Evolutionary conservation across 495 filamentous ascomycete genomes (phyloP).

Genomic region (Aspergillus carlsbadensis): DNA sequence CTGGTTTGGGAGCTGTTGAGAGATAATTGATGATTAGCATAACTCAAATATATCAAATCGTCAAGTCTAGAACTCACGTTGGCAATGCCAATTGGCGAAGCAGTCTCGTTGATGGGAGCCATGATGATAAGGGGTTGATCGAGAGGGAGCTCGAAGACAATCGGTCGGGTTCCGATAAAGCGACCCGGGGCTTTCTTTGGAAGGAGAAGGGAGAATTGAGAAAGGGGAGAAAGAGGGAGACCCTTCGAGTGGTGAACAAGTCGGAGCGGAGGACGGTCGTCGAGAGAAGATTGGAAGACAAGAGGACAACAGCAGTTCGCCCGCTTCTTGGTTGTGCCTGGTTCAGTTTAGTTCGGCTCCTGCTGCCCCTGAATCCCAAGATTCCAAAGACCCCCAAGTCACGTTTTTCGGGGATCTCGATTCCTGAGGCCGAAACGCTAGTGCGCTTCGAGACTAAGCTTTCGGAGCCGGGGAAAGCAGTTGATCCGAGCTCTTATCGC

Average conservation of each 20-base stretch:
- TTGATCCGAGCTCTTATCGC: slow-evolving; percentile 28
- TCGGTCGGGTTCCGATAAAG: slow-evolving; percentile 19
- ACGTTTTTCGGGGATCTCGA: slow-evolving; percentile 3
- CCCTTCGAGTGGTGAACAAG: slow-evolving; percentile 24
- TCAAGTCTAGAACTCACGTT: slow-evolving; percentile 61
- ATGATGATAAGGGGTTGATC: slow-evolving; percentile 51
- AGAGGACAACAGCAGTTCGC: slow-evolving; percentile 9
- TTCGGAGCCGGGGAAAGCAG: slow-evolving; percentile 25
- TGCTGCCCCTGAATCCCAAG: slow-evolving; percentile 28
- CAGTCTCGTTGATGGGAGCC: slow-evolving; percentile 78
- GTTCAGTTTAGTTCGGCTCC: slow-evolving; percentile 18
- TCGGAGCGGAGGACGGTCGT: slow-evolving; percentile 5
- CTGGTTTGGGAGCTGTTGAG: slow-evolving; percentile 79
- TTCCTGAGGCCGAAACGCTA: slow-evolving; percentile 16
- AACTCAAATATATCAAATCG: not conserved
- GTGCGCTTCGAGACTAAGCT: slow-evolving; percentile 16
- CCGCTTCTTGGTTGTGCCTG: slow-evolving; percentile 16
- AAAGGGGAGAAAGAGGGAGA: slow-evolving; percentile 8
- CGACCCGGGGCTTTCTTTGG: slow-evolving; percentile 12
- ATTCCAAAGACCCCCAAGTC: slow-evolving; percentile 6
- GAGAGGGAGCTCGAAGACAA: slow-evolving; percentile 16
- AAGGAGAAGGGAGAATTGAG: not conserved
- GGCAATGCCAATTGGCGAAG: slow-evolving; percentile 98
- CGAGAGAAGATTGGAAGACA: slow-evolving; percentile 10
- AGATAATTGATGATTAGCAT: slow-evolving; percentile 6